Evolutionary conservation across 805 yeast species (phyloP), one percentile per base, ranked within the genome.

Genomic region (Sugiyamaella valdiviana): DNA sequence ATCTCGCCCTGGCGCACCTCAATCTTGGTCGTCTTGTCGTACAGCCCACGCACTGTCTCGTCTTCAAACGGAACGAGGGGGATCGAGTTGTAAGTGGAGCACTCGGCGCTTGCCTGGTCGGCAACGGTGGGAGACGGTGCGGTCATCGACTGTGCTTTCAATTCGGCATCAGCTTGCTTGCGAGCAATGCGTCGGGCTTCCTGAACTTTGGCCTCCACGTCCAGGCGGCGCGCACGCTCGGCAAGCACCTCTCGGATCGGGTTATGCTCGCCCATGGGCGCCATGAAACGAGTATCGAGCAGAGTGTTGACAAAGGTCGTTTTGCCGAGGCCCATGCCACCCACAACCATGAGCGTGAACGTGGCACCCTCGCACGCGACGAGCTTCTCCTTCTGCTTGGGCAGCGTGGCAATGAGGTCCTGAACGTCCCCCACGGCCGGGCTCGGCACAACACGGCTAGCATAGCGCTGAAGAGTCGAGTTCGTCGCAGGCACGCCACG

Each of bases 241-340:
- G 15, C 14, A 2, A 41, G 36, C 16, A 41, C 26, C 10, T 17
- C 36, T 10, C 43, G 36, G 17, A 45, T 45, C 9, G 48, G 48
- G 26, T 45, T 45, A 16, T 45, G 39, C 20, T 44, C 52, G 16
- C 26, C 16, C 17, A 79, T 67, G 1, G 89, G 77, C 20, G 66
- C 86, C 36, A 43, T 50, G 36, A 55, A 48, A 93, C 57, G 53
- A 7, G 61, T 61, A 20, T 58, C 76, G 67, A 90, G 86, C 50
- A 89, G 67, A 1, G 95, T 87, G 68, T 87, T 86, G 64, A 89
- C 73, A 57, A 88, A 88, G 0, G 96, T 89, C n/a, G 95, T 83
- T 66, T 89, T 59, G 52, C 97, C 97, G 45, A 88, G 70, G 5
- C 96, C 96, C 43, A 90, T 79, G 65, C 89, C 96, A 58, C 97